Percentiles rank a stretch among this genome's conserved stretches.
Evolutionary conservation across 2,329 filamentous ascomycete species (phyloP).

Genomic region (Verticillium nonalfalfae): DNA sequence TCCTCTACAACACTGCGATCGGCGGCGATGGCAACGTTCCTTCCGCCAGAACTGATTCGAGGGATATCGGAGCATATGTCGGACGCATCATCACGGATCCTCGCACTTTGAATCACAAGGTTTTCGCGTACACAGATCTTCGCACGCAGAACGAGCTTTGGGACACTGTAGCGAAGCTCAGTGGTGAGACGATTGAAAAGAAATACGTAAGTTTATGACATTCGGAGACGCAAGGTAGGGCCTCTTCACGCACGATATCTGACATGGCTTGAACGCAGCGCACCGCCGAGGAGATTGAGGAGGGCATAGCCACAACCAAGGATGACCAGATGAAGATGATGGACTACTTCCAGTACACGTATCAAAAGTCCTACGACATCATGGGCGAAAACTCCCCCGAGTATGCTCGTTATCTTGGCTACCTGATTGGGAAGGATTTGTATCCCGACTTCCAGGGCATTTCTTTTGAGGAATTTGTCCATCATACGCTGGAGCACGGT

Average conservation of each 20-base stretch:
- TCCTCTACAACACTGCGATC: conserved; percentile 26
- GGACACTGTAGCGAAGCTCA: conserved; percentile 35
- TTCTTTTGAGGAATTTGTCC: too few species aligned
- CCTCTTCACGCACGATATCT: too few species aligned
- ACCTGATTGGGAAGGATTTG: conserved; percentile 42
- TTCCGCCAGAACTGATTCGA: conserved; percentile 36
- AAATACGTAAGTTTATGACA: conserved; percentile 21
- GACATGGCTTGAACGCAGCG: too few species aligned
- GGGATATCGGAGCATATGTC: conserved; percentile 45
- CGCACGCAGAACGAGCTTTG: conserved; percentile 38
- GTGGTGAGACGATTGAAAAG: conserved; percentile 36
- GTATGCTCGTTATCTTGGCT: conserved; percentile 47
- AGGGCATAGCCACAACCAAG: not conserved
- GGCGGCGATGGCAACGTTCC: conserved; percentile 36
- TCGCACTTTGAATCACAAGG: conserved; percentile 44
- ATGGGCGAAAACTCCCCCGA: conserved; percentile 47
- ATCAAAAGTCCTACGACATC: conserved; percentile 36
- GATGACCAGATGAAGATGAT: conserved; percentile 3
- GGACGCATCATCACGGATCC: conserved; percentile 42
- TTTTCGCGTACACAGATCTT: conserved; percentile 40
- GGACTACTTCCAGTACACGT: conserved; percentile 22
- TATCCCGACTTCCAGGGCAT: conserved; percentile 38
- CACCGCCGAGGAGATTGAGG: conserved; percentile 2
- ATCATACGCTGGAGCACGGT: too few species aligned
- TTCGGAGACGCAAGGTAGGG: too few species aligned